Base-by-base conservation (phyloP, 805 yeast species). In the Hanseniaspora nectarophila region DNA sequence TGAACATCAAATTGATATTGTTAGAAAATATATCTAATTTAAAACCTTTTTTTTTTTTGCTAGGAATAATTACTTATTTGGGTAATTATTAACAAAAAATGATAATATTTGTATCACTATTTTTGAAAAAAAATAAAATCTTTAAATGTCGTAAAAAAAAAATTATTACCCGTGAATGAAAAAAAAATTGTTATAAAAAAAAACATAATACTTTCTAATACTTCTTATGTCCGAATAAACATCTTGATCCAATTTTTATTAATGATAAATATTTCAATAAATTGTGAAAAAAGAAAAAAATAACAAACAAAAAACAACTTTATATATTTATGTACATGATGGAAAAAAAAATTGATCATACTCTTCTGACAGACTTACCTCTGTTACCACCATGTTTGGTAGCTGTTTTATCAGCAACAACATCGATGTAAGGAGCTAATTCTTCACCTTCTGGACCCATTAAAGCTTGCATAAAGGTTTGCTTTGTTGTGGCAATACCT, bases 341-440 rank as follows among this genome's bases (percentile, higher is more conserved):
- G n/a, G n/a, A n/a, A n/a, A n/a, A n/a, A n/a, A n/a, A 31, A 12
- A 15, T 15, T 28, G 8, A 16, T 39, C 33, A 51, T n/a, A 51
- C 44, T 44, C 54, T 51, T 72, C 96, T 82, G 54, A 73, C 73
- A 65, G 81, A 78, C 68, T 90, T 94, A 20, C 95, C 74, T 61
- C 92, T 78, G 44, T 77, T 82, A 73, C 97, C 97, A 73, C 98
- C 98, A 62, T 86, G 86, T 67, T 85, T 83, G 71, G 90, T 74
- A 54, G 77, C 77, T 5, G 98, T 87, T 57, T 75, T 73, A 61
- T 90, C 97, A 45, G 83, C 75, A 31, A 90, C 70, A 60, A 88
- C 78, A 32, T 76, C 74, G 35, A 92, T 75, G 51, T 76, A 72
- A n/a, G 75, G 73, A 62, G 86, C 76, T 37, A 92, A 71, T 31